Percentiles rank a stretch among this genome's conserved stretches.
Evolutionary conservation across 768 basidiomycete species (phyloP).

Genomic region (Mycena haematopus): DNA sequence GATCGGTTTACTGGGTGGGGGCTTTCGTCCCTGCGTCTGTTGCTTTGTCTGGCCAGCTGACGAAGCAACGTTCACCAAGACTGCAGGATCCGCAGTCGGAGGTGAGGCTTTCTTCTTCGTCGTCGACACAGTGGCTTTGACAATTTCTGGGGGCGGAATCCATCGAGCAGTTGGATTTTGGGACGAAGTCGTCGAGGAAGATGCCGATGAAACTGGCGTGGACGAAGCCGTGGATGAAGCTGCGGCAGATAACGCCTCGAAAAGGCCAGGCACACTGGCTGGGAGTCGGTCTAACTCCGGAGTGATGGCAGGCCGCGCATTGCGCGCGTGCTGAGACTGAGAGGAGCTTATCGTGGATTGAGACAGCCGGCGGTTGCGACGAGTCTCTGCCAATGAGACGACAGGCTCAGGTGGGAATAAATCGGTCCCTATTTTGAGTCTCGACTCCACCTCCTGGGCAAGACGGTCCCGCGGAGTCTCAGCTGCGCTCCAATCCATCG

Average conservation of each 20-base stretch:
- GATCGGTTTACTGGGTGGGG: neutral
- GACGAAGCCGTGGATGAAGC: conserved; percentile 4
- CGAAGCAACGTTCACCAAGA: neutral
- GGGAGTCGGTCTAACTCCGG: conserved; percentile 5
- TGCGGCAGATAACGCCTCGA: neutral
- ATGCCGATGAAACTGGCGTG: conserved; percentile 8
- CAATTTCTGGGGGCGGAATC: conserved; percentile 4
- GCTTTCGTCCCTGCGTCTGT: neutral
- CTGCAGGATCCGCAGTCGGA: neutral
- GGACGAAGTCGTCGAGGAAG: conserved; percentile 8
- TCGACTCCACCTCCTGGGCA: conserved; percentile 33
- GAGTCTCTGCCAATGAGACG: neutral
- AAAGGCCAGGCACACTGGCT: conserved; percentile 9
- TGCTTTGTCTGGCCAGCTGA: neutral
- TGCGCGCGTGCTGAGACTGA: neutral
- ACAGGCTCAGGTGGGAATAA: conserved; percentile 8
- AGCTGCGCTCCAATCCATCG: neutral
- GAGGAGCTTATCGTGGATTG: conserved; percentile 9
- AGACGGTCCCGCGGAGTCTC: conserved; percentile 20
- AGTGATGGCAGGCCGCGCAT: neutral
- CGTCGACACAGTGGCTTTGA: neutral
- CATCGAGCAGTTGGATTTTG: conserved; percentile 5
- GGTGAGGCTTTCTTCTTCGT: neutral
- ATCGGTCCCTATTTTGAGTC: conserved; percentile 3
- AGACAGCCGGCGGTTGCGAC: conserved; percentile 16